Percentiles rank a stretch among this genome's conserved stretches.
Evolutionary conservation across 1,284 basidiomycete species (phyloP).

Genomic region (Filobasidium uniguttulatum): DNA sequence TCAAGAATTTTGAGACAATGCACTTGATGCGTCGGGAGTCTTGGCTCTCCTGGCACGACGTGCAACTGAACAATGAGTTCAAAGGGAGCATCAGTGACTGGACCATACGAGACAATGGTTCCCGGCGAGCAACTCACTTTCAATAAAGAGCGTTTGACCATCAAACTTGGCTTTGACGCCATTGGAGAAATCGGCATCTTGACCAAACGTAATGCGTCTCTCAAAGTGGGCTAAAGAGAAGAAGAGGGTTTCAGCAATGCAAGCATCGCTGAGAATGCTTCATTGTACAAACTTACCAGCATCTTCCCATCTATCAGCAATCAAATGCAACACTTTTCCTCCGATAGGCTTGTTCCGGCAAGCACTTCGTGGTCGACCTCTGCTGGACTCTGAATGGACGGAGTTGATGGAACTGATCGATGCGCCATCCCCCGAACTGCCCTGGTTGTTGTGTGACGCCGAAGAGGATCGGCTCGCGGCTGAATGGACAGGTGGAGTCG

Average conservation of each 20-base stretch:
- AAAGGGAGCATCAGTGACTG: neutral
- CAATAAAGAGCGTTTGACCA: slow-evolving; percentile 9
- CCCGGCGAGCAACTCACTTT: no score
- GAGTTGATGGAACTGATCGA: neutral
- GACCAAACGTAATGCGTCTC: slow-evolving; percentile 13
- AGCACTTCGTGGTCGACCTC: neutral
- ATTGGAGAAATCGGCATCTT: slow-evolving; percentile 14
- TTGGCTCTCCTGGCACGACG: no score
- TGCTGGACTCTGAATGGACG: neutral
- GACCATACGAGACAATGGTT: no score
- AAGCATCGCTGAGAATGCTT: neutral
- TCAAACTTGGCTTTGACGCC: slow-evolving; percentile 15
- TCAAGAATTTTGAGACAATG: no score
- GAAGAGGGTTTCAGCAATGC: neutral
- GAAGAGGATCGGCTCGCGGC: neutral
- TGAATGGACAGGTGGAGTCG: neutral
- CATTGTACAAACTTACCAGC: slow-evolving; percentile 4
- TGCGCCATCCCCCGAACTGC: neutral
- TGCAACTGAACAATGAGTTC: neutral
- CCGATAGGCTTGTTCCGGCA: neutral
- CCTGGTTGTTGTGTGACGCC: no score
- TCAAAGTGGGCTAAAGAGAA: slow-evolving; percentile 12
- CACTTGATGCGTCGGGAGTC: no score
- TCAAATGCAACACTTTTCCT: slow-evolving; percentile 12
- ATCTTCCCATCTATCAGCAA: slow-evolving; percentile 16